These are phyloP conservation scores for Pseudonitzschia delicatissima DNA, from an alignment of 108 stramenopile species.

Conservation along the genomic window DNA sequence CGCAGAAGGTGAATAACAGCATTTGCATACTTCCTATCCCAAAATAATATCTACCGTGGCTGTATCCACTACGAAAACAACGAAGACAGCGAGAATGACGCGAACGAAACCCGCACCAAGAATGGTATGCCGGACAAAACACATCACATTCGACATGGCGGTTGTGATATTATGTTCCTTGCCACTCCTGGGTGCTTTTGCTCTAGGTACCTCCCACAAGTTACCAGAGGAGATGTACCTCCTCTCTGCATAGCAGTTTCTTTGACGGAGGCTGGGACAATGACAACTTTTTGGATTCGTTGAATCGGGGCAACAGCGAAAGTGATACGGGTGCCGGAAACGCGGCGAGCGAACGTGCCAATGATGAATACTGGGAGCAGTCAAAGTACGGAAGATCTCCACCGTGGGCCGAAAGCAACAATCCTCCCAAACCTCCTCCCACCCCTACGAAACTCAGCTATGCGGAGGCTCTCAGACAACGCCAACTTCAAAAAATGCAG, in stretches of 20 bases:
- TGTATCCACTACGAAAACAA: no score
- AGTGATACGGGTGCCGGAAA: neutral
- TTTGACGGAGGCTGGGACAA: constrained; percentile 10
- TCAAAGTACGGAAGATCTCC: constrained; percentile 7
- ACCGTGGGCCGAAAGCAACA: neutral
- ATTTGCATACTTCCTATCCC: no score
- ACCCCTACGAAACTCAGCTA: no score
- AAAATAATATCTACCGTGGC: no score
- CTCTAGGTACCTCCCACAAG: neutral
- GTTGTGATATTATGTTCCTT: neutral
- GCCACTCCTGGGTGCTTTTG: neutral
- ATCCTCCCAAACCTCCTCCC: neutral
- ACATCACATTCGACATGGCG: neutral
- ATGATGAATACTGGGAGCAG: constrained; percentile 2
- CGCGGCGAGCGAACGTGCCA: constrained; percentile 1
- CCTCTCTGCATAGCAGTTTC: neutral
- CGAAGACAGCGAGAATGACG: neutral
- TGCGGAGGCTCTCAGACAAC: no score
- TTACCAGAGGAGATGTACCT: neutral
- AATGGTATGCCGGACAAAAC: neutral
- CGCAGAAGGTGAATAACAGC: no score
- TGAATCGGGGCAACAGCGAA: neutral
- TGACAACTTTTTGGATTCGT: constrained; percentile 12
- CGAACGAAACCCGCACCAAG: neutral
- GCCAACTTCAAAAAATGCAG: neutral